phyloP scores from a whole-genome alignment of 2,329 filamentous ascomycete genomes.

The Phaeophleospora eucalypticola region DNA sequence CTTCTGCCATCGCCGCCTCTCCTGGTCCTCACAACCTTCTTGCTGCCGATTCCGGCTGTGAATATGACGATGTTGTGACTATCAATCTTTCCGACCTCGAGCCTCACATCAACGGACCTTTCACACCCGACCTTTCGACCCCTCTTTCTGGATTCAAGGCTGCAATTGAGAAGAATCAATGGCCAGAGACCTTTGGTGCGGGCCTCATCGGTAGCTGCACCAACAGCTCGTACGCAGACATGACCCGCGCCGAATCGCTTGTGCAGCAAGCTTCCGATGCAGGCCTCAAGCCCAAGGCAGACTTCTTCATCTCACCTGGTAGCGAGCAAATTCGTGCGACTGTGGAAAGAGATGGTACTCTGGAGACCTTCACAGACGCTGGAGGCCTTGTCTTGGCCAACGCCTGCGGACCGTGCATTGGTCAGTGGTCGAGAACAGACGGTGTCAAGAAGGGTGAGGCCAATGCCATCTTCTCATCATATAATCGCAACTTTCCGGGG shows the following conservation, averaged over 20 bases:
- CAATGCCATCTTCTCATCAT: conserved; percentile 94
- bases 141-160: conserved; percentile 87
- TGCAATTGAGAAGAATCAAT: conserved; percentile 75
- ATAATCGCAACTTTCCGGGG: conserved; percentile 97
- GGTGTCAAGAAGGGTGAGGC: conserved; percentile 75
- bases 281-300: conserved; percentile 82
- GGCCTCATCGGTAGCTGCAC: conserved; percentile 97
- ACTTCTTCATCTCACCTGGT: conserved; percentile 94
- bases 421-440: conserved; percentile 92
- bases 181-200: conserved; percentile 87
- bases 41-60: conserved; percentile 70
- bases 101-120: conserved; percentile 56
- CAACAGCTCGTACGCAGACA: conserved; percentile 98
- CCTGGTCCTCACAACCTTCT: conserved; percentile 62
- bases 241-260: conserved; percentile 90
- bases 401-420: conserved; percentile 64
- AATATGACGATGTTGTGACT: conserved; percentile 86
- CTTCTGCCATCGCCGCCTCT: conserved; percentile 57
- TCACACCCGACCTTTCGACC: conserved; percentile 91
- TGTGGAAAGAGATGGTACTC: conserved; percentile 79
- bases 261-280: conserved; percentile 86
- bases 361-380: conserved; percentile 78
- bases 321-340: conserved; percentile 97
- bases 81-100: conserved; percentile 79
- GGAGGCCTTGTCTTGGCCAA: conserved; percentile 90